phyloP scores from a whole-genome alignment of 148 eudicot genomes.

The Arbutus unedo region DNA sequence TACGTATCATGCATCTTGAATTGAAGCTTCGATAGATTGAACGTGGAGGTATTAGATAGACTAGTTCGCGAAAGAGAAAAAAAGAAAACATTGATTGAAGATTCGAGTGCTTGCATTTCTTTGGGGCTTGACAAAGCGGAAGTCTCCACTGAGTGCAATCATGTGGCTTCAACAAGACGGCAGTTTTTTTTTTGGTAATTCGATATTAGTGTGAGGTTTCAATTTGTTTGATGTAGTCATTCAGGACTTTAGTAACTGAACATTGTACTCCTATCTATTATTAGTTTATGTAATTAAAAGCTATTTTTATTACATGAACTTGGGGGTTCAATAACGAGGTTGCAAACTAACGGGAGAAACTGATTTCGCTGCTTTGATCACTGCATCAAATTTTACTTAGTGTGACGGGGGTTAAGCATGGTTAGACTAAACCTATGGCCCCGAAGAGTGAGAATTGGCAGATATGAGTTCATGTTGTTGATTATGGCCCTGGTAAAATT shows the following conservation, averaged over 20 bases:
- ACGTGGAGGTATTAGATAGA: not conserved
- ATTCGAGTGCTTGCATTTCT: not conserved
- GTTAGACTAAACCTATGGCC: not conserved
- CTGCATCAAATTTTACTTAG: not conserved
- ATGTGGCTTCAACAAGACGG: not conserved
- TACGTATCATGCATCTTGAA: too few relatives aligned
- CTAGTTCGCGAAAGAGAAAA: not conserved
- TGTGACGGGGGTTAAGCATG: not conserved
- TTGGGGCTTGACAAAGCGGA: too few relatives aligned
- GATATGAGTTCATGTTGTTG: not conserved
- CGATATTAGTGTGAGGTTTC: not conserved
- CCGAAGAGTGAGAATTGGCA: not conserved
- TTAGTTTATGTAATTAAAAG: not conserved
- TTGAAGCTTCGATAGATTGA: not conserved
- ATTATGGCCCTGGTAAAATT: not conserved
- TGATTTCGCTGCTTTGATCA: not conserved
- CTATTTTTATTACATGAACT: not conserved
- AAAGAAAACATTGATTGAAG: not conserved
- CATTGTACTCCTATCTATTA: not conserved
- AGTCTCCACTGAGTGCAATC: not conserved
- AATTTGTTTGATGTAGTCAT: not conserved
- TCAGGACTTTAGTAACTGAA: not conserved
- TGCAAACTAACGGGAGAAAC: not conserved
- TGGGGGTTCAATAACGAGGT: not conserved
- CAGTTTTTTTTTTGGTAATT: not conserved